phyloP scores from a whole-genome alignment of 2,329 filamentous ascomycete genomes.

The Apiospora phragmitis region DNA sequence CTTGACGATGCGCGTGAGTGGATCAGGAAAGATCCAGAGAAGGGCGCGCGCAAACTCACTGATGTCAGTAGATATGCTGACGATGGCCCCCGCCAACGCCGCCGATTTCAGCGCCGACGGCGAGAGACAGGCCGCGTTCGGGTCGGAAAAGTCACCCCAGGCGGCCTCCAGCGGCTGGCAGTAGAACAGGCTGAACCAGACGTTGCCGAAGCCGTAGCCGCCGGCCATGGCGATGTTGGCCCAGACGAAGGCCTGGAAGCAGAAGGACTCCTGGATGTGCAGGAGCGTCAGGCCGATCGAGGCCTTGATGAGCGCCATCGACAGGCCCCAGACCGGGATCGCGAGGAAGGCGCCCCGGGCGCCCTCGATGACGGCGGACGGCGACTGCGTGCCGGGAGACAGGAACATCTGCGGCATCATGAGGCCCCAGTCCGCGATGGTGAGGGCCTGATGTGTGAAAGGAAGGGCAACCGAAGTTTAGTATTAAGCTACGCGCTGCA shows the following conservation, averaged over 20 bases:
- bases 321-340: background rate
- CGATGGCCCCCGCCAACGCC: background rate
- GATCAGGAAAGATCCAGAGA: too few relatives aligned
- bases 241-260: background rate
- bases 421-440: background rate
- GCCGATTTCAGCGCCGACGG: background rate
- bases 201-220: slow-evolving; percentile 3
- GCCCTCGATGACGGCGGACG: background rate
- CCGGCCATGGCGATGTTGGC: background rate
- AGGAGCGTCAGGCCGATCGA: slow-evolving; percentile 7
- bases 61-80: background rate
- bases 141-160: background rate
- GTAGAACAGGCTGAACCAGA: slow-evolving; percentile 7
- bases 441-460: background rate
- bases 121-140: background rate
- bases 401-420: background rate
- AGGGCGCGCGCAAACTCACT: background rate
- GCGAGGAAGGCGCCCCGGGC: background rate
- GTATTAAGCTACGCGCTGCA: background rate
- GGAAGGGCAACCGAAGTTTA: background rate
- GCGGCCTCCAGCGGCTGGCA: background rate
- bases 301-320: slow-evolving; percentile 9
- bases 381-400: background rate
- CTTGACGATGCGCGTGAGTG: too few relatives aligned
- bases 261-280: background rate